These are phyloP conservation scores for Cyathus striatus DNA, from an alignment of 768 basidiomycete genomes.

Conservation along the genomic window DNA sequence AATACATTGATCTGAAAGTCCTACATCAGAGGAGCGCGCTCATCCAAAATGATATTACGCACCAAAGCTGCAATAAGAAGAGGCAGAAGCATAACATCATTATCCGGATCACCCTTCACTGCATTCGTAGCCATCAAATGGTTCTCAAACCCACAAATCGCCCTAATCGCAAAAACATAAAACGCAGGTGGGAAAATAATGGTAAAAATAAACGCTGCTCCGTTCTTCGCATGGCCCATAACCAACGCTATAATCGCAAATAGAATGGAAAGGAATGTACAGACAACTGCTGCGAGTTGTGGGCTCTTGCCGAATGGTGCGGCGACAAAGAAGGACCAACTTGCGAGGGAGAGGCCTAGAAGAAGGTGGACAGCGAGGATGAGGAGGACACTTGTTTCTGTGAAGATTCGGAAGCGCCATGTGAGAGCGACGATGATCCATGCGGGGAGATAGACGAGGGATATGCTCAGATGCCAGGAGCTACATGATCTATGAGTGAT, in stretches of 20 bases:
- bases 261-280: conserved; percentile 62
- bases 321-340: conserved; percentile 68
- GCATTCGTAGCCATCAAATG: conserved; percentile 48
- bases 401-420: conserved; percentile 69
- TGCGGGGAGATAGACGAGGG: conserved; percentile 66
- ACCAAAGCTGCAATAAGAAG: conserved; percentile 64
- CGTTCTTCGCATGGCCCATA: conserved; percentile 34
- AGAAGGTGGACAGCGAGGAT: conserved; percentile 63
- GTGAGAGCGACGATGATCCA: conserved; percentile 65
- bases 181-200: conserved; percentile 73
- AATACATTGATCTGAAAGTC: conserved; percentile 57
- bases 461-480: conserved; percentile 68
- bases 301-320: conserved; percentile 70
- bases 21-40: background rate
- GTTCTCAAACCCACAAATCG: conserved; percentile 65
- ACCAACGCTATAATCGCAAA: conserved; percentile 66
- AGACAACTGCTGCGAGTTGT: conserved; percentile 61
- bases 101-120: conserved; percentile 57
- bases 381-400: conserved; percentile 50
- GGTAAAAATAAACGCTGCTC: conserved; percentile 55
- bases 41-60: conserved; percentile 24
- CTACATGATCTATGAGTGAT: conserved; percentile 25
- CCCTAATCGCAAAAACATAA: conserved; percentile 67
- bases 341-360: conserved; percentile 60
- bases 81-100: conserved; percentile 45